Base-by-base conservation (phyloP, 805 yeast genomes). In the Kuraishia floccosa region DNA sequence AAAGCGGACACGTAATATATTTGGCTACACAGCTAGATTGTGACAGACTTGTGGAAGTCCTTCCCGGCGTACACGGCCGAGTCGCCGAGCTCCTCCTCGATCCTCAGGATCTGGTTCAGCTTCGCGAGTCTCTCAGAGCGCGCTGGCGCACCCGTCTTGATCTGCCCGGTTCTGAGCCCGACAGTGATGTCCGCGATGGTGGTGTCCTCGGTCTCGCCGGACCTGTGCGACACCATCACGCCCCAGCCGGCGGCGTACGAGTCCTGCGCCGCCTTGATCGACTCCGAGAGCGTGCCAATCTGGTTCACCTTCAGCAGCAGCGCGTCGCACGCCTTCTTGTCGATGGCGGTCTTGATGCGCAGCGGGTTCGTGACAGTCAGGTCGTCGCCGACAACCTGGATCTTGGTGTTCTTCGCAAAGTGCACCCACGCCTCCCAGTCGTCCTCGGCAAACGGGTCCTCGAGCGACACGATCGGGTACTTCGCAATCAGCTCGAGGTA, bases 111-210 rank as follows among this genome's bases (percentile, higher is more conserved):
- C 76, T 89, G 96, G 87, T 89, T 89, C 65, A 81, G 78, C 74
- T 89, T 89, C 62, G 97, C 97, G 66, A 91, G 80, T 80, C 98
- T 89, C 76, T 89, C 98, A 49, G 96, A 84, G 75, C 98, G 87
- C 50, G 96, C 94, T 60, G 97, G 97, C 60, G 98, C 97, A 79
- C 98, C 98, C 50, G 96, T 84, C 87, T 89, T 89, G 68, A 89
- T 83, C 76, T 89, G 97, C 63, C 96, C 98, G 47, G 94, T 54
- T 78, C 96, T 85, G 64, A 89, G 76, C 74, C 97, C 97, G 53
- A 91, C 98, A 54, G 85, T 72, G 60, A 89, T 76, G 68, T 89
- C 97, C 57, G 98, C 97, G 64, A 89, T 89, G 73, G 84, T 79
- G 54, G 93, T 80, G 69, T 91, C 98, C 72, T 91, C 98, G 47